Evolutionary conservation across 805 yeast species (phyloP).

Genomic region (Nakazawaea molendinolei): DNA sequence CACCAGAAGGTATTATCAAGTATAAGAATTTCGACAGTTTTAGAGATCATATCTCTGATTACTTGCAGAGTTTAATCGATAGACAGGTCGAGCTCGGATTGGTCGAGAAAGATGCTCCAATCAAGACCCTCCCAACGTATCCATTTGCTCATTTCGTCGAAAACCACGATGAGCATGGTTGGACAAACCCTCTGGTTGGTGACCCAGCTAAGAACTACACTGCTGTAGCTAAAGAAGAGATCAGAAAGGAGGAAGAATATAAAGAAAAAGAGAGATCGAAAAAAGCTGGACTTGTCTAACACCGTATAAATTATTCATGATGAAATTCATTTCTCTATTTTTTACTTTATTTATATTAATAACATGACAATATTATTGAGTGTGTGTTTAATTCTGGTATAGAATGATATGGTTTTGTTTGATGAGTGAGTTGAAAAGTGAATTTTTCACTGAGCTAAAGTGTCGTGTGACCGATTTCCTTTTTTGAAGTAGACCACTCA

Average conservation of each 20-base stretch:
- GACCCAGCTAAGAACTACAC: constrained; percentile 11
- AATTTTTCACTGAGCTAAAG: too few species aligned
- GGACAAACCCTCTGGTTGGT: constrained; percentile 29
- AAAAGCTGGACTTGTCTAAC: constrained; percentile 6
- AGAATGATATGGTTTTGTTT: too few species aligned
- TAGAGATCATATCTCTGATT: constrained; percentile 53
- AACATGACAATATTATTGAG: too few species aligned
- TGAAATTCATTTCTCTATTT: too few species aligned
- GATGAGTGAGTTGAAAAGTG: too few species aligned
- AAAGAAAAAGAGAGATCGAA: constrained; percentile 3
- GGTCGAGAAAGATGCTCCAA: constrained; percentile 46
- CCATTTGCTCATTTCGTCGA: constrained; percentile 56
- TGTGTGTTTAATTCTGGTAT: too few species aligned
- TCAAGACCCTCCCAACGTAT: constrained; percentile 51
- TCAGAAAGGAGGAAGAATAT: constrained; percentile 5
- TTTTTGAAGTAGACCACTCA: too few species aligned
- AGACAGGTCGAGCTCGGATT: constrained; percentile 53
- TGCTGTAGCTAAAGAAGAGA: constrained; percentile 11
- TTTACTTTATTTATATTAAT: too few species aligned
- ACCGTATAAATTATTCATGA: not conserved
- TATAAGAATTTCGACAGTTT: constrained; percentile 56
- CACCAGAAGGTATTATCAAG: constrained; percentile 56
- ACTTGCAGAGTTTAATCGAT: constrained; percentile 48
- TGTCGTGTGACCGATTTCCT: too few species aligned
- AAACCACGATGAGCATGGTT: constrained; percentile 28